A percentile compares a stretch with the other conserved stretches of the same genome.
Conservation (phyloP, 352 stramenopile genomes). For the Phytophthora fragariae region DNA sequence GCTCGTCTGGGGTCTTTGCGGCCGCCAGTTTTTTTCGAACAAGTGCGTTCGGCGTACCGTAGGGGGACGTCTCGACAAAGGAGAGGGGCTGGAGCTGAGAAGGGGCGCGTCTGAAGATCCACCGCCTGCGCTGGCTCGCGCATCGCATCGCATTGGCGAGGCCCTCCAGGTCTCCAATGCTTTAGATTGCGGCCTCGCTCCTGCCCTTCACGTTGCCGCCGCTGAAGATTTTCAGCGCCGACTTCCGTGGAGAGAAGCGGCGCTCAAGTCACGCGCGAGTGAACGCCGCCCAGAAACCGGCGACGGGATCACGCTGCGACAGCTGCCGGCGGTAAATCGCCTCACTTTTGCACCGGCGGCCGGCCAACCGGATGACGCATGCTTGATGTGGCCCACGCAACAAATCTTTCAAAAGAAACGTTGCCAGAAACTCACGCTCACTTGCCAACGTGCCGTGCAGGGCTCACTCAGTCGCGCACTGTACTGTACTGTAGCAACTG, state of each 20-base stretch:
- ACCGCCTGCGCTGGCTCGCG: not conserved
- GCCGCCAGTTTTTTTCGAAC: not conserved
- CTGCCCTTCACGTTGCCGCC: too few species aligned
- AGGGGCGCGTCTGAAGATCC: not conserved
- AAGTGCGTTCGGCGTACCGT: not conserved
- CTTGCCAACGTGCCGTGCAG: constrained; percentile 23
- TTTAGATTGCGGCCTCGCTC: too few species aligned
- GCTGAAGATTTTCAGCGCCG: not conserved
- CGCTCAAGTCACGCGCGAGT: constrained; percentile 6
- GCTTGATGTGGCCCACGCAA: constrained; percentile 19
- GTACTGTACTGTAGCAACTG: not conserved
- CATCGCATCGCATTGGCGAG: not conserved
- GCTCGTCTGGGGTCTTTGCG: too few species aligned
- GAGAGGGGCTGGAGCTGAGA: not conserved
- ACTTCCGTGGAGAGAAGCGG: constrained; percentile 13
- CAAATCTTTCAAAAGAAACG: constrained; percentile 37
- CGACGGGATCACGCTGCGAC: constrained; percentile 1
- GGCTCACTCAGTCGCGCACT: not conserved
- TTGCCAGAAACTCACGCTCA: constrained; percentile 14
- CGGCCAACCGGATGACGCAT: constrained; percentile 18
- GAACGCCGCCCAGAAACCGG: constrained; percentile 18
- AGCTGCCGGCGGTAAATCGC: constrained; percentile 19
- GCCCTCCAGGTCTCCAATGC: not conserved
- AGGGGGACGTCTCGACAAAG: not conserved
- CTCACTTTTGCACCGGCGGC: constrained; percentile 2